A percentile compares a stretch with the other conserved stretches of the same genome.
Conservation (phyloP, 192 early-diverging fungal species). For the Gamsiella multidivaricata region DNA sequence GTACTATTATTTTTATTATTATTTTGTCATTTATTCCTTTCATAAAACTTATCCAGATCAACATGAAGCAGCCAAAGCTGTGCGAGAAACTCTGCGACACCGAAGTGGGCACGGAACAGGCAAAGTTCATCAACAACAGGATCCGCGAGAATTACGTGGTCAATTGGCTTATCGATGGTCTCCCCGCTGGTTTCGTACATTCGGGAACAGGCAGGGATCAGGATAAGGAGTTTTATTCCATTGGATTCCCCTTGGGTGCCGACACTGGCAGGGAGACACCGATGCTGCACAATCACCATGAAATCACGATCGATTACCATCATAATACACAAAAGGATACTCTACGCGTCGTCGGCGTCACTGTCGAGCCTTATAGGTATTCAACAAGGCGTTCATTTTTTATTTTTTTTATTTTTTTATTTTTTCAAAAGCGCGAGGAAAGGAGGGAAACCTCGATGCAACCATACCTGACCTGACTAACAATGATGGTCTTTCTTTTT, state of each 20-base stretch:
- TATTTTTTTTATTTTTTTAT: background rate
- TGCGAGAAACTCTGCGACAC: constrained; percentile 77
- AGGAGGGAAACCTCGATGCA: no score
- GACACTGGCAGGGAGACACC: constrained; percentile 21
- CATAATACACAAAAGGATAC: constrained; percentile 65
- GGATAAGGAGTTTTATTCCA: constrained; percentile 68
- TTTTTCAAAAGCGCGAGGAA: background rate
- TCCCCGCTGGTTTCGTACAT: constrained; percentile 76
- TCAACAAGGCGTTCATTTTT: background rate
- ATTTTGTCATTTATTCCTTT: background rate
- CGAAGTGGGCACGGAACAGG: constrained; percentile 75
- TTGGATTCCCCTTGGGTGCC: constrained; percentile 85
- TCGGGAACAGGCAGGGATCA: constrained; percentile 62
- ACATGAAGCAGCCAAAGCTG: constrained; percentile 65
- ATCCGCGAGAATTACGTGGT: constrained; percentile 80
- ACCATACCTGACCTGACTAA: no score
- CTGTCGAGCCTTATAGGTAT: constrained; percentile 77
- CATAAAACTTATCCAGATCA: constrained; percentile 59
- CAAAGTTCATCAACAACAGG: constrained; percentile 88
- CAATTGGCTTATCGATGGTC: constrained; percentile 92
- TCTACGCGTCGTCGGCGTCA: constrained; percentile 89
- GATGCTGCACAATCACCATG: constrained; percentile 88
- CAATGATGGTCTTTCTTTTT: background rate
- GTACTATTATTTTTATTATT: background rate
- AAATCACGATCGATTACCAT: constrained; percentile 88